Evolutionary conservation across 345 rosid genomes (phyloP), one percentile per base, ranked within the genome.

Genomic region (Hypericum perforatum): DNA sequence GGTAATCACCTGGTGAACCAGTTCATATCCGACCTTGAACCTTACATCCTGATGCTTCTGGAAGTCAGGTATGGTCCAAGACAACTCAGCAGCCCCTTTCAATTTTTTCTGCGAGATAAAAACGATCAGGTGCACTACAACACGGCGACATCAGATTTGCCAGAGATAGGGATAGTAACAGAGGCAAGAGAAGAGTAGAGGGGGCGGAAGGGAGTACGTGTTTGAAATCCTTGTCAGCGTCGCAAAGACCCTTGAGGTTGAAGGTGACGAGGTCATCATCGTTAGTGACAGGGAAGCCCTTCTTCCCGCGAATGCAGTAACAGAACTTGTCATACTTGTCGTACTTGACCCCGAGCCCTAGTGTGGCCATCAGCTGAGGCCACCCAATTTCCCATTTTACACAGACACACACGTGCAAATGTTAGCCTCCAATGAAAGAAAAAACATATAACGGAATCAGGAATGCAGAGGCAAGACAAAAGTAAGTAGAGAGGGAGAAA

Each of bases 21-120:
- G 59, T 70, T 87, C 95, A 53, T 81, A 76, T 53, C 96, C 98
- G 50, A 87, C 57, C 77, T 85, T 87, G 75, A 92, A 45, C 59
- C 94, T 67, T 53, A 87, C 79, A 64, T 83, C 94, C 59, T 92
- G 95, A 52, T 87, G 88, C 67, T 54, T 77, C 61, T 80, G 85
- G 56, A 92, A 92, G 60, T 92, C 65, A 62, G 66, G 66, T 64
- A 79, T 64, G 71, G 73, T 78, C 87, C 84, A 85, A 49, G 86
- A 63, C 61, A 92, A 73, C 64, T 92, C 96, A 7, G 90, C 86
- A 42, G 84, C 95, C 67, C 86, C 98, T 61, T 56, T 80, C 42
- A 86, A 69, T 53, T 78, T 87, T 70, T 58, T 85, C 98, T 92
- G 86, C 54, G 56, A 70, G 6, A 51, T 15, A 50, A 55, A 55